Evolutionary conservation across 1,284 basidiomycete species (phyloP).

Genomic region (Cryptococcus hybrid): DNA sequence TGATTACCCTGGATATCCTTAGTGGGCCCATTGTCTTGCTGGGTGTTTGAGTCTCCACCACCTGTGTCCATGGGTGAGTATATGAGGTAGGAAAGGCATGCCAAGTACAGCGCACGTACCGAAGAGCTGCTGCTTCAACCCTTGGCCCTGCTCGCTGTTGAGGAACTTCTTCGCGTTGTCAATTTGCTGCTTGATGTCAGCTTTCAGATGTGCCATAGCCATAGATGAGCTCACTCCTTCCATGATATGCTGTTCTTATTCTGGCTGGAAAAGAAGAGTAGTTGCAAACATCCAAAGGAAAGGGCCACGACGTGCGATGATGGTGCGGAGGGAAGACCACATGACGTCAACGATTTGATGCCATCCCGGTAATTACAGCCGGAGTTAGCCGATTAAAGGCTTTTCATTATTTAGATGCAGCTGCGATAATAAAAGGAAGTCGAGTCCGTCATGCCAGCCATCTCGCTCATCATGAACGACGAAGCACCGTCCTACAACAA

Average conservation of each 20-base stretch:
- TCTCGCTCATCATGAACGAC: too few species aligned
- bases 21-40: constrained; percentile 4
- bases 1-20: constrained; percentile 19
- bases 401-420: too few species aligned
- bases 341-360: too few species aligned
- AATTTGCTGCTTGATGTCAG: constrained; percentile 12
- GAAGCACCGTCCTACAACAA: too few species aligned
- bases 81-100: neutral
- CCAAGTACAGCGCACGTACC: constrained; percentile 1
- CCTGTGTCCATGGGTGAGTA: neutral
- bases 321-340: too few species aligned
- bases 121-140: constrained; percentile 19
- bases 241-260: constrained; percentile 2
- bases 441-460: too few species aligned
- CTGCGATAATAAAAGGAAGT: too few species aligned
- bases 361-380: too few species aligned
- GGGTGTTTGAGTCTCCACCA: neutral
- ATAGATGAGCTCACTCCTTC: constrained; percentile 16
- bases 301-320: too few species aligned
- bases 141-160: constrained; percentile 26
- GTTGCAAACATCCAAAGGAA: too few species aligned
- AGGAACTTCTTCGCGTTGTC: constrained; percentile 32
- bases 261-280: too few species aligned
- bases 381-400: too few species aligned
- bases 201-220: neutral